Conservation (phyloP, 2,329 filamentous ascomycete species). For the Daldinia sp. region DNA sequence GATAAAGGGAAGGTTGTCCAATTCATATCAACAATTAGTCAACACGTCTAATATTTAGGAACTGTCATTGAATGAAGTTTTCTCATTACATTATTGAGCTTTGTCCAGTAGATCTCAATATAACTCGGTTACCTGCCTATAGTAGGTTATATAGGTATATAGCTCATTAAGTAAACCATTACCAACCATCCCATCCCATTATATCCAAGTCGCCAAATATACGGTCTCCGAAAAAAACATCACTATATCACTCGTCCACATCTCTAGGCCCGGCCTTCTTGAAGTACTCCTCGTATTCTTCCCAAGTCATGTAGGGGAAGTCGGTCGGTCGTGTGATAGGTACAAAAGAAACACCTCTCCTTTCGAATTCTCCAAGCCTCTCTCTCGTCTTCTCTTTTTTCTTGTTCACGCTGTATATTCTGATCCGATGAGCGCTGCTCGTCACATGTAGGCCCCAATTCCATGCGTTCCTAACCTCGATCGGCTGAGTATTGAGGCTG, state of each 20-base stretch:
- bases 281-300: slow-evolving; percentile 46
- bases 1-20: no score
- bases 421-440: slow-evolving; percentile 70
- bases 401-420: slow-evolving; percentile 72
- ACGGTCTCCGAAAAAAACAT: background rate
- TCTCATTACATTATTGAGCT: no score
- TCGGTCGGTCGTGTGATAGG: slow-evolving; percentile 62
- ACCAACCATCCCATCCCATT: no score
- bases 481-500: slow-evolving; percentile 70
- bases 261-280: slow-evolving; percentile 44
- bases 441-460: slow-evolving; percentile 77
- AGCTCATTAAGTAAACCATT: no score
- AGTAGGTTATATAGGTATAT: no score
- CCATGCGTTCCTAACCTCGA: slow-evolving; percentile 65
- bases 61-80: no score
- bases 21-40: no score
- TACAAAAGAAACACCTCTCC: slow-evolving; percentile 59
- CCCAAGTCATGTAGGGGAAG: slow-evolving; percentile 44
- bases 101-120: no score
- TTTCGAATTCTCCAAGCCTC: slow-evolving; percentile 65
- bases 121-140: no score
- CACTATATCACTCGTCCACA: slow-evolving; percentile 38
- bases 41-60: no score
- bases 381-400: slow-evolving; percentile 60
- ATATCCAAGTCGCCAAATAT: no score